These are phyloP conservation scores for Candida ulmi DNA, from an alignment of 805 yeast species.

Conservation along the genomic window DNA sequence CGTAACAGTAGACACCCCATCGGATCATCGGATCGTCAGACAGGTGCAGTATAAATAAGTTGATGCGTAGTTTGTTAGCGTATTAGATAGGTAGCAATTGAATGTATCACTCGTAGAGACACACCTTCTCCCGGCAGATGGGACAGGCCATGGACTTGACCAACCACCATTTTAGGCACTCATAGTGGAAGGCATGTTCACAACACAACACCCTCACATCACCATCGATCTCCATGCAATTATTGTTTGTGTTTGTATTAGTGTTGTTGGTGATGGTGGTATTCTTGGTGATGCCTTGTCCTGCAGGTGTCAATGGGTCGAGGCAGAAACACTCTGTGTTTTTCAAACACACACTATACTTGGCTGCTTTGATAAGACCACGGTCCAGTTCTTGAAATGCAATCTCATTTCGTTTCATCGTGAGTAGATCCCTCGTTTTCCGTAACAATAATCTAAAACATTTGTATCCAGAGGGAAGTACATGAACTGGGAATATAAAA, in stretches of 20 bases:
- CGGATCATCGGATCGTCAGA: too few species aligned
- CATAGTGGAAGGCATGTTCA: slow-evolving; percentile 17
- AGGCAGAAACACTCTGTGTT: slow-evolving; percentile 17
- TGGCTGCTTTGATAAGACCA: background rate
- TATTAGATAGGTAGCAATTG: too few species aligned
- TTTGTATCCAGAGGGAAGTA: slow-evolving; percentile 16
- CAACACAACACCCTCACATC: slow-evolving; percentile 12
- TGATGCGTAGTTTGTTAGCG: background rate
- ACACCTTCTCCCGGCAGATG: slow-evolving; percentile 12
- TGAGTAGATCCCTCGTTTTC: slow-evolving; percentile 14
- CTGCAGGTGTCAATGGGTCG: slow-evolving; percentile 2
- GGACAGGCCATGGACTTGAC: slow-evolving; percentile 19
- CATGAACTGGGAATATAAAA: slow-evolving; percentile 11
- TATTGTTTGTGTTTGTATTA: too few species aligned
- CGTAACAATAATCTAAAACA: slow-evolving; percentile 15
- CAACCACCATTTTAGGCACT: slow-evolving; percentile 21
- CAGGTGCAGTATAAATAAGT: too few species aligned
- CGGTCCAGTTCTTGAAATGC: slow-evolving; percentile 5
- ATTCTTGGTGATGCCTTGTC: too few species aligned
- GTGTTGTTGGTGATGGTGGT: too few species aligned
- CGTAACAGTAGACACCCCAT: too few species aligned
- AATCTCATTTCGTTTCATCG: slow-evolving; percentile 6
- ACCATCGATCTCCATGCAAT: too few species aligned
- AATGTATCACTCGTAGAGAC: background rate
- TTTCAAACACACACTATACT: background rate